A percentile compares a stretch with the other conserved stretches of the same genome.
phyloP scores from a whole-genome alignment of 345 rosid genomes.

The Lagerstroemia speciosa region DNA sequence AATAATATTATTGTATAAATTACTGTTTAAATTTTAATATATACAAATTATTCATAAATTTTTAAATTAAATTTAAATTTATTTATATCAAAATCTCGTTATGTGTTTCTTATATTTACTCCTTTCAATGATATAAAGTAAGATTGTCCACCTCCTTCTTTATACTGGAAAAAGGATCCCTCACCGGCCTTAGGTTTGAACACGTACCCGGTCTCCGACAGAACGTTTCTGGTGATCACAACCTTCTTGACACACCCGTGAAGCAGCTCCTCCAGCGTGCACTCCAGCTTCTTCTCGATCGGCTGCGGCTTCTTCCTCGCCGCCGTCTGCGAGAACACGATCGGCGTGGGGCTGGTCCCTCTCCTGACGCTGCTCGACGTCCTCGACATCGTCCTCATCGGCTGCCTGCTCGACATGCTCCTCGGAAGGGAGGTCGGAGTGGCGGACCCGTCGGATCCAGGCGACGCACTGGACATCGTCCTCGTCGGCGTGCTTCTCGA shows the following conservation, averaged over 20 bases:
- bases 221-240: constrained; percentile 43
- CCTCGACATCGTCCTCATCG: not conserved
- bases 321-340: constrained; percentile 59
- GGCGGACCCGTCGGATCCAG: constrained; percentile 3
- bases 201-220: constrained; percentile 53
- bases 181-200: no score
- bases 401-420: not conserved
- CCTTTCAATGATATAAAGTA: no score
- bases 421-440: constrained; percentile 4
- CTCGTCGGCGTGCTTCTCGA: not conserved
- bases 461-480: not conserved
- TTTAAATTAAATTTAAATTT: no score
- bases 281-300: constrained; percentile 49
- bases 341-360: constrained; percentile 10
- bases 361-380: constrained; percentile 1
- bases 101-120: no score
- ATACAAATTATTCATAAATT: no score
- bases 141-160: no score
- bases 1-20: no score
- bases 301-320: constrained; percentile 52
- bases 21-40: no score
- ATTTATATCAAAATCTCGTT: no score
- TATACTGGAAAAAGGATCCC: no score
- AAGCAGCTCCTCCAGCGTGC: constrained; percentile 77
- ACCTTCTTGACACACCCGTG: constrained; percentile 55